phyloP scores from a whole-genome alignment of 2,329 filamentous ascomycete genomes.

The Aspergillus sp. region DNA sequence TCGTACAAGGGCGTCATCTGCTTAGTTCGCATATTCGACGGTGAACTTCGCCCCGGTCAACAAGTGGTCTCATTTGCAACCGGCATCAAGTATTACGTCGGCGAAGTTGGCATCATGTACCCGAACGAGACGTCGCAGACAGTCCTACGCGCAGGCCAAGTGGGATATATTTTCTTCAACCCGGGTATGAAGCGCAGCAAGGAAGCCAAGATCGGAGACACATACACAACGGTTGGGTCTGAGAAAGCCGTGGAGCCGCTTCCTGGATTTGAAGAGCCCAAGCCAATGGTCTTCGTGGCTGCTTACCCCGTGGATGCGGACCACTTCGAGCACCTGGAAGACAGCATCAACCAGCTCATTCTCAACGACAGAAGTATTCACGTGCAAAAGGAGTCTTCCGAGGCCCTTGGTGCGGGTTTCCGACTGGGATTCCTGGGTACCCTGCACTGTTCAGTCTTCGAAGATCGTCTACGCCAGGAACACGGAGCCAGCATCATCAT shows the following conservation, averaged over 20 bases:
- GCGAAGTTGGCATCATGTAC: constrained; percentile 95
- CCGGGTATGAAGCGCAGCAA: constrained; percentile 96
- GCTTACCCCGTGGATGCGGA: constrained; percentile 89
- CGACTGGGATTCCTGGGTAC: constrained; percentile 93
- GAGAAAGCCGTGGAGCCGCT: constrained; percentile 72
- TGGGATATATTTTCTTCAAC: constrained; percentile 96
- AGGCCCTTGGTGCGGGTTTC: constrained; percentile 90
- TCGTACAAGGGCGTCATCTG: constrained; percentile 90
- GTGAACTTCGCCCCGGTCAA: constrained; percentile 73
- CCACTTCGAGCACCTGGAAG: constrained; percentile 78
- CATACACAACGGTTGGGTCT: constrained; percentile 73
- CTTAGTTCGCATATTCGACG: constrained; percentile 86
- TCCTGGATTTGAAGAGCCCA: constrained; percentile 92
- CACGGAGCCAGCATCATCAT: constrained; percentile 94
- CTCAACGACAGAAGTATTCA: constrained; percentile 95
- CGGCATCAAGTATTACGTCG: constrained; percentile 80
- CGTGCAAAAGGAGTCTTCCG: constrained; percentile 86
- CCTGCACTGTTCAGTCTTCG: constrained; percentile 96
- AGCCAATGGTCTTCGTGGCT: constrained; percentile 97
- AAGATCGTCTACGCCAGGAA: constrained; percentile 88
- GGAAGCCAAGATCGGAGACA: constrained; percentile 94
- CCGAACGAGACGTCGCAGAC: constrained; percentile 77
- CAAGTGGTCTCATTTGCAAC: constrained; percentile 84
- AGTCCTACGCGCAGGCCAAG: constrained; percentile 78
- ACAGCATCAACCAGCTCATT: constrained; percentile 88